These are phyloP conservation scores for Chloropicon primus DNA, from an alignment of 139 green algal species.

Conservation along the genomic window DNA sequence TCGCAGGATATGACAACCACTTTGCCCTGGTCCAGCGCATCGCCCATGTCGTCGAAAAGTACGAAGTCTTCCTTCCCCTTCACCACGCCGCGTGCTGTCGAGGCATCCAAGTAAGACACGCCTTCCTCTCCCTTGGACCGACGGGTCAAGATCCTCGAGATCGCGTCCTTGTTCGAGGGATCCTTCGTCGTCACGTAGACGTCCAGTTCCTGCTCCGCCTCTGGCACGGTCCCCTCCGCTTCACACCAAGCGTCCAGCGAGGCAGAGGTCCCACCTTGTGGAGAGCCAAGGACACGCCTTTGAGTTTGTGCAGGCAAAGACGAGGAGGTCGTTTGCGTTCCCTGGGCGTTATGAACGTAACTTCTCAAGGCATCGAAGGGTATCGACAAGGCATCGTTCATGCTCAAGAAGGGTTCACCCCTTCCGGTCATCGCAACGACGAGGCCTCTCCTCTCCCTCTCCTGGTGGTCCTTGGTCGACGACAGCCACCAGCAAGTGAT, in stretches of 20 bases:
- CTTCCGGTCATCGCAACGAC: too few relatives aligned
- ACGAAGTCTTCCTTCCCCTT: not conserved
- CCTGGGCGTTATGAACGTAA: not conserved
- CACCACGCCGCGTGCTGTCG: not conserved
- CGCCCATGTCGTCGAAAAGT: not conserved
- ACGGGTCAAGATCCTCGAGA: not conserved
- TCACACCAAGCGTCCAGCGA: too few relatives aligned
- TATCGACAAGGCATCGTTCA: not conserved
- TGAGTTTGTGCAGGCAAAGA: too few relatives aligned
- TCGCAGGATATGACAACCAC: not conserved
- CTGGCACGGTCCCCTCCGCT: not conserved
- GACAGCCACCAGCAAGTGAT: too few relatives aligned
- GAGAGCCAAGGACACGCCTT: too few relatives aligned
- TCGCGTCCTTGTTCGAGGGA: not conserved
- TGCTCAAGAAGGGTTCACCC: not conserved
- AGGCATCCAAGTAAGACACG: not conserved
- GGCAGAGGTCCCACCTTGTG: too few relatives aligned
- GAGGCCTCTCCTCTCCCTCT: too few relatives aligned
- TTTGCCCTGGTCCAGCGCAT: not conserved
- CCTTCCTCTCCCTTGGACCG: not conserved
- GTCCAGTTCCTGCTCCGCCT: not conserved
- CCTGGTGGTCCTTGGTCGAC: too few relatives aligned
- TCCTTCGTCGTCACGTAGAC: not conserved
- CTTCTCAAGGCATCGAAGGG: not conserved
- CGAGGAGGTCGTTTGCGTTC: too few relatives aligned